Percentiles rank a stretch among this genome's conserved stretches.
Conservation (phyloP, 768 basidiomycete genomes). For the Russula foetens region DNA sequence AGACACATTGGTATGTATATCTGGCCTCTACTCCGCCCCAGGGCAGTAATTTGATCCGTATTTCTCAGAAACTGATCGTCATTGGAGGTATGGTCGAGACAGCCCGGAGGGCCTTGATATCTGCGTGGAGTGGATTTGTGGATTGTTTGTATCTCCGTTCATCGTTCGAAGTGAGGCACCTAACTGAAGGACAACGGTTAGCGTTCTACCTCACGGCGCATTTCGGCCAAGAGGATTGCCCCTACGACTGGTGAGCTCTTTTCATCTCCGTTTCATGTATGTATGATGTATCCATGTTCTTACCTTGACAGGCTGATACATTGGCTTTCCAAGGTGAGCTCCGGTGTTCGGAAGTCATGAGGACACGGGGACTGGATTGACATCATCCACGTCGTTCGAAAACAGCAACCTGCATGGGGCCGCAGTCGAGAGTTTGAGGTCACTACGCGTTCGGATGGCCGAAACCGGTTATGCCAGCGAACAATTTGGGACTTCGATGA, state of each 20-base stretch:
- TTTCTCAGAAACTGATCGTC: conserved; percentile 74
- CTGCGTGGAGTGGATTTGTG: conserved; percentile 85
- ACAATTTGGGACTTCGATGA: conserved; percentile 75
- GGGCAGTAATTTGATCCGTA: background rate
- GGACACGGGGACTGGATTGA: background rate
- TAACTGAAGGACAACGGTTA: conserved; percentile 23
- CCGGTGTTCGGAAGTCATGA: conserved; percentile 3
- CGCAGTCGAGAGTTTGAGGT: conserved; percentile 86
- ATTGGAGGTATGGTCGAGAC: conserved; percentile 87
- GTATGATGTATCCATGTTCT: background rate
- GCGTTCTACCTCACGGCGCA: conserved; percentile 88
- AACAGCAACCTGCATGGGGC: conserved; percentile 85
- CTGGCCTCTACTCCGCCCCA: background rate
- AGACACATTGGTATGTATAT: conserved; percentile 58
- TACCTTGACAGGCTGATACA: conserved; percentile 77
- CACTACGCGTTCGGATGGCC: conserved; percentile 65
- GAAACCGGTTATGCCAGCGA: conserved; percentile 53
- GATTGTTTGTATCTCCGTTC: conserved; percentile 49
- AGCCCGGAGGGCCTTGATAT: conserved; percentile 68
- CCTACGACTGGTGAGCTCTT: conserved; percentile 66
- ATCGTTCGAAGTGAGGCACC: background rate
- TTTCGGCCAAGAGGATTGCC: conserved; percentile 82
- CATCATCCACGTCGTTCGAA: conserved; percentile 6
- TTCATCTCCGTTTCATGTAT: conserved; percentile 3
- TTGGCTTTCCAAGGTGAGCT: conserved; percentile 70